A percentile compares a stretch with the other conserved stretches of the same genome.
These are phyloP conservation scores for Phyllosticta ampelicida DNA, from an alignment of 2,329 filamentous ascomycete genomes.

Conservation along the genomic window DNA sequence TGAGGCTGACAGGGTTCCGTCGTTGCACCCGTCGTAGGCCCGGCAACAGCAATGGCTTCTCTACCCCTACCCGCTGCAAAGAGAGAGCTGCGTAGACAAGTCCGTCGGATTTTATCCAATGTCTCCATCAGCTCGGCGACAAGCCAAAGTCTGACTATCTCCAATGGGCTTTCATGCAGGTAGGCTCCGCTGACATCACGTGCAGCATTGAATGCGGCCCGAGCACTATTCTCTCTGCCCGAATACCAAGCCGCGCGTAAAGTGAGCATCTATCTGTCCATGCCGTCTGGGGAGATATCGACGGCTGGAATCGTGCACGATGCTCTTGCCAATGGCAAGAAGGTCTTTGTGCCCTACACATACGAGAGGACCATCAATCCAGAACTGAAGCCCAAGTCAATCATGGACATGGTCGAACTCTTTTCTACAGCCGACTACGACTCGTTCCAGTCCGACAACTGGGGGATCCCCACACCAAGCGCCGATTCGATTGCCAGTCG, in stretches of 20 bases:
- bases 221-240: constrained; percentile 52
- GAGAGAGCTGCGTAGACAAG: constrained; percentile 59
- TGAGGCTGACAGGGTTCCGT: background rate
- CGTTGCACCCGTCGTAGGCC: background rate
- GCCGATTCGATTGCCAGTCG: constrained; percentile 53
- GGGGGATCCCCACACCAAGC: constrained; percentile 87
- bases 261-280: constrained; percentile 84
- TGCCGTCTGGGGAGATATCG: constrained; percentile 79
- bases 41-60: background rate
- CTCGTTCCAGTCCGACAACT: constrained; percentile 64
- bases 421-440: constrained; percentile 66
- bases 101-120: constrained; percentile 55
- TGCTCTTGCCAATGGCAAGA: constrained; percentile 65
- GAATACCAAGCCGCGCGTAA: constrained; percentile 65
- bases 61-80: constrained; percentile 59
- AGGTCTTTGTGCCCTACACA: constrained; percentile 86
- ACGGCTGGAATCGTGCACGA: constrained; percentile 74
- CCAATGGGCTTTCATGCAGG: background rate
- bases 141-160: constrained; percentile 54
- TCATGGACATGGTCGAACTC: constrained; percentile 94
- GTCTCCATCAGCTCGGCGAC: constrained; percentile 52
- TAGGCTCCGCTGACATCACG: constrained; percentile 3
- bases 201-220: constrained; percentile 55
- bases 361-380: constrained; percentile 32
- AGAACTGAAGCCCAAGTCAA: constrained; percentile 45